These are phyloP conservation scores for Erodium chrysanthum DNA, from an alignment of 441 rosid species.

Conservation along the genomic window DNA sequence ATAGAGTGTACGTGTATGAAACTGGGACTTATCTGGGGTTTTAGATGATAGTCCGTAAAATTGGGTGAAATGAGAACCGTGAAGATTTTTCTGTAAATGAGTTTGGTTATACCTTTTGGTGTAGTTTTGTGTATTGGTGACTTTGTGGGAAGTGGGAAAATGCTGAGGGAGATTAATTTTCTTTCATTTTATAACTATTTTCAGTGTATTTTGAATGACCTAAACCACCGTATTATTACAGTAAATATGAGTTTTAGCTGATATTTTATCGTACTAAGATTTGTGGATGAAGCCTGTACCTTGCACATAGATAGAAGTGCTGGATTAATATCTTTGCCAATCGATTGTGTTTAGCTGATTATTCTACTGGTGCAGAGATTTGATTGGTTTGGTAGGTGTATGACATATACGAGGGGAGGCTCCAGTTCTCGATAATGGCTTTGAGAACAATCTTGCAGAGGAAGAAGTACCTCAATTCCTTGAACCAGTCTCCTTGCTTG, in stretches of 20 bases:
- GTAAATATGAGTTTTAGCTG: background rate
- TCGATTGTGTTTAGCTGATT: background rate
- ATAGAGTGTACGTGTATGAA: background rate
- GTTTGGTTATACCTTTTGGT: background rate
- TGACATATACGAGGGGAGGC: slow-evolving; percentile 23
- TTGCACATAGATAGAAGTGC: background rate
- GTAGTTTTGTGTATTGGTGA: background rate
- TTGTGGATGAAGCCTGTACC: background rate
- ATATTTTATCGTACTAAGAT: background rate
- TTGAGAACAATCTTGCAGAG: slow-evolving; percentile 50
- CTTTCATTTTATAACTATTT: background rate
- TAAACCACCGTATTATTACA: background rate
- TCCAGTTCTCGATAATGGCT: slow-evolving; percentile 38
- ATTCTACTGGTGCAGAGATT: background rate
- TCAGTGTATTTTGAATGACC: background rate
- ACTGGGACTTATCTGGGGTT: background rate
- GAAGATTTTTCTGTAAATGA: background rate
- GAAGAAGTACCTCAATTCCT: slow-evolving; percentile 30
- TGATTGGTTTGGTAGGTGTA: slow-evolving; percentile 20
- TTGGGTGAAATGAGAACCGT: background rate
- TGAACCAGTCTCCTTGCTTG: slow-evolving; percentile 29
- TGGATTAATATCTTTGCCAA: background rate
- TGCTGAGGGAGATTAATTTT: background rate
- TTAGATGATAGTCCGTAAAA: background rate
- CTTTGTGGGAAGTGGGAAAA: background rate